phyloP scores from a whole-genome alignment of 768 basidiomycete species.

The Termitomyces sp. region DNA sequence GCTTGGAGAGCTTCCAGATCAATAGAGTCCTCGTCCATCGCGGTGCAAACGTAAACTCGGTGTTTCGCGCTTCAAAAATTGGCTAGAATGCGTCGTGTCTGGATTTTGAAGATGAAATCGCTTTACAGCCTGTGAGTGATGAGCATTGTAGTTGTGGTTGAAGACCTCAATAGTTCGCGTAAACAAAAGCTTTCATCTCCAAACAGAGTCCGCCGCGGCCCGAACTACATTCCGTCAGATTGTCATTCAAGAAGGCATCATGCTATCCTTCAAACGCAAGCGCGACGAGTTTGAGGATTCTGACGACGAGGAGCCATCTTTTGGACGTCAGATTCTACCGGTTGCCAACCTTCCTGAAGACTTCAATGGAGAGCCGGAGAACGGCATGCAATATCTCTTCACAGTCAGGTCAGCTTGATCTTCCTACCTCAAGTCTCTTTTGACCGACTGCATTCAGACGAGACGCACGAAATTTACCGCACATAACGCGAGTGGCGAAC shows the following conservation, averaged over 20 bases:
- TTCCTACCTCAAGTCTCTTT: conserved; percentile 3
- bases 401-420: conserved; percentile 60
- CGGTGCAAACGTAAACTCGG: neutral
- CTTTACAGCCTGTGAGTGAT: neutral
- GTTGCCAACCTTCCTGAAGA: conserved; percentile 77
- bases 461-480: conserved; percentile 66
- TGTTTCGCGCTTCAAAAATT: neutral
- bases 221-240: neutral
- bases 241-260: conserved; percentile 2
- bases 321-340: conserved; percentile 73
- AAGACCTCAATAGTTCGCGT: neutral
- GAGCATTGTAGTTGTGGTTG: neutral
- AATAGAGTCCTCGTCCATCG: conserved; percentile 50
- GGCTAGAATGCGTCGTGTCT: neutral
- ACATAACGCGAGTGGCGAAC: conserved; percentile 61
- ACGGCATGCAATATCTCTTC: conserved; percentile 82
- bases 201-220: neutral
- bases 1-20: conserved; percentile 73
- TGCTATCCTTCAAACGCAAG: conserved; percentile 53
- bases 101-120: neutral
- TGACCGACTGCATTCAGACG: conserved; percentile 44
- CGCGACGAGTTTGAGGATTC: conserved; percentile 46
- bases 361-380: conserved; percentile 62
- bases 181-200: neutral
- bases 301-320: conserved; percentile 59